Evolutionary conservation across 805 yeast genomes (phyloP).

Genomic region (Starmera dryadoides): DNA sequence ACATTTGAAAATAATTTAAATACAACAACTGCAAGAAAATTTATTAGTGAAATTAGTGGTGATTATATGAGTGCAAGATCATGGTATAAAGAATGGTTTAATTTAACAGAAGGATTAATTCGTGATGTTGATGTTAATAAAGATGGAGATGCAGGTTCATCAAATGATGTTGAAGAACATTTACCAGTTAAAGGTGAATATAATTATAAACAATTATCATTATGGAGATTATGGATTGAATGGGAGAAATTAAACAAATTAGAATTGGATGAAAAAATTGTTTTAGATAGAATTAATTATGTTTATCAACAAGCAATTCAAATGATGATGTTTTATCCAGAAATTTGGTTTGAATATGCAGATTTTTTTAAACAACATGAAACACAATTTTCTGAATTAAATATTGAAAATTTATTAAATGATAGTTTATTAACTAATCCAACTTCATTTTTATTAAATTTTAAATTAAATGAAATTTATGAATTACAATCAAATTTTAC

Average conservation of each 20-base stretch:
- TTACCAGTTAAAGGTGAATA: constrained; percentile 20
- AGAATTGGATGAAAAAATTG: constrained; percentile 41
- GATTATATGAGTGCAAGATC: constrained; percentile 85
- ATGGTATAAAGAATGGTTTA: constrained; percentile 61
- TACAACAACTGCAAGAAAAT: constrained; percentile 73
- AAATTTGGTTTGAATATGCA: constrained; percentile 65
- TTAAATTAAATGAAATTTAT: constrained; percentile 59
- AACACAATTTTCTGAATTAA: constrained; percentile 6
- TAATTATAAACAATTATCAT: constrained; percentile 31
- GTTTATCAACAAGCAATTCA: constrained; percentile 67
- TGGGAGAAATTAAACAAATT: constrained; percentile 75
- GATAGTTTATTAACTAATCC: constrained; percentile 63
- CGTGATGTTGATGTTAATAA: constrained; percentile 23
- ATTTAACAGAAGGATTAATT: constrained; percentile 44
- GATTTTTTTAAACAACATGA: constrained; percentile 24
- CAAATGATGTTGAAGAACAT: constrained; percentile 15
- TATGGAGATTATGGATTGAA: constrained; percentile 70
- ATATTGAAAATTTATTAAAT: constrained; percentile 36
- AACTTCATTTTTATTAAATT: constrained; percentile 55
- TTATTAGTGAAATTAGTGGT: constrained; percentile 73
- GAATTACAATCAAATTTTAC: constrained; percentile 51
- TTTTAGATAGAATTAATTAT: constrained; percentile 55
- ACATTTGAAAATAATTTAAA: constrained; percentile 77
- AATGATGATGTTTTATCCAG: constrained; percentile 57
- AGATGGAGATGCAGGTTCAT: constrained; percentile 13